Evolutionary conservation across 2,329 filamentous ascomycete genomes (phyloP).

Genomic region (Aspergillus sp.): DNA sequence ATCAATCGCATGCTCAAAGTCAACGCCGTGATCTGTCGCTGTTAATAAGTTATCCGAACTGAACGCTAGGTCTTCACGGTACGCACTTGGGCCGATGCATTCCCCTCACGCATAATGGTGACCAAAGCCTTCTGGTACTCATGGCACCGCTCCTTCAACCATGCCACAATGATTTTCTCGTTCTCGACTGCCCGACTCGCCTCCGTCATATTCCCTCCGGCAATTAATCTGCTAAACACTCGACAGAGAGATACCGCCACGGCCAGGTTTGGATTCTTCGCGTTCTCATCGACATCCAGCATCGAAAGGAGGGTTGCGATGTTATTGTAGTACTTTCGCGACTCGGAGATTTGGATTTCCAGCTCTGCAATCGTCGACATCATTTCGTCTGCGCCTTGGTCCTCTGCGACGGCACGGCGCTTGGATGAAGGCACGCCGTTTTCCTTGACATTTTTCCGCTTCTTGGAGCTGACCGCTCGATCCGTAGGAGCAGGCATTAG

Average conservation of each 20-base stretch:
- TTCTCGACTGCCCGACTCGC: slow-evolving; percentile 61
- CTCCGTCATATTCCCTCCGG: slow-evolving; percentile 60
- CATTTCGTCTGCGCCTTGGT: slow-evolving; percentile 46
- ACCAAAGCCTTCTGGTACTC: slow-evolving; percentile 62
- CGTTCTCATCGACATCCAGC: slow-evolving; percentile 43
- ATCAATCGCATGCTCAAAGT: slow-evolving; percentile 75
- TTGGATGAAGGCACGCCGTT: slow-evolving; percentile 32
- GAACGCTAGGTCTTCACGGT: neutral
- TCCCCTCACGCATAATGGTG: slow-evolving; percentile 51
- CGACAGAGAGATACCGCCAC: slow-evolving; percentile 76
- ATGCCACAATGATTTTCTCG: slow-evolving; percentile 64
- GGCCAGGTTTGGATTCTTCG: slow-evolving; percentile 52
- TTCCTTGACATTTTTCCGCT: slow-evolving; percentile 33
- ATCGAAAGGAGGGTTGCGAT: slow-evolving; percentile 64
- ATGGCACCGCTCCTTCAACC: slow-evolving; percentile 66
- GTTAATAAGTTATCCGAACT: neutral
- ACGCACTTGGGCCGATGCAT: slow-evolving; percentile 47
- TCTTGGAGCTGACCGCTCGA: slow-evolving; percentile 26
- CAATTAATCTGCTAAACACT: slow-evolving; percentile 73
- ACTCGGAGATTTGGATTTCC: slow-evolving; percentile 74
- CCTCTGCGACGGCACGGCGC: slow-evolving; percentile 40
- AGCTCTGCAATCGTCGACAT: slow-evolving; percentile 63
- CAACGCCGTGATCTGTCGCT: slow-evolving; percentile 55
- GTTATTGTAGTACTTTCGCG: slow-evolving; percentile 86
- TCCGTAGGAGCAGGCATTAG: slow-evolving; percentile 21